Conservation (phyloP, 23 red algal species). For the Gracilariopsis chorda region DNA sequence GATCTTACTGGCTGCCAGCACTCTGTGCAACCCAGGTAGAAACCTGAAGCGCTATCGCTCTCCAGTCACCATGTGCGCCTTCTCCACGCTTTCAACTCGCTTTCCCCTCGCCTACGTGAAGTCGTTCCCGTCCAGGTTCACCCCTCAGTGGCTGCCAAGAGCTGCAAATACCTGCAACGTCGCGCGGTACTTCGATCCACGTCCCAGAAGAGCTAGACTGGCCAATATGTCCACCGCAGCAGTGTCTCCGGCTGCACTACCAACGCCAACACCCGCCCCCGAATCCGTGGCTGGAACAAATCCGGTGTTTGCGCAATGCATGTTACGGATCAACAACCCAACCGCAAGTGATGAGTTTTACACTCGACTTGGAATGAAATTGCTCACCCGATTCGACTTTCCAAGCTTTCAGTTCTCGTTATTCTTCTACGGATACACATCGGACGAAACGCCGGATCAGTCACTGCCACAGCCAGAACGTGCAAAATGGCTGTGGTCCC, state of each 20-base stretch:
- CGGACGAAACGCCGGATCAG: slow-evolving; percentile 38
- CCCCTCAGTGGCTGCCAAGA: neutral
- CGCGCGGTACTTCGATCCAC: neutral
- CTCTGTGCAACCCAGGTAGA: too few species aligned
- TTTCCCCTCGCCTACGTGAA: neutral
- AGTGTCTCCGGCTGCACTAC: neutral
- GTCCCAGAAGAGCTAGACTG: neutral
- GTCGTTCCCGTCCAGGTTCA: neutral
- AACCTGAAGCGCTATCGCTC: too few species aligned
- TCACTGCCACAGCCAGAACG: slow-evolving; percentile 70
- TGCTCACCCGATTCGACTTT: slow-evolving; percentile 93
- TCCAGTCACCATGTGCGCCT: neutral
- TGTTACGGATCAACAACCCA: slow-evolving; percentile 88
- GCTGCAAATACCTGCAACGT: neutral
- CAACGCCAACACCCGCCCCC: neutral
- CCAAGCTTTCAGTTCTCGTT: slow-evolving; percentile 88
- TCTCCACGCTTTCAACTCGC: neutral
- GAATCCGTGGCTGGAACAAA: slow-evolving; percentile 65
- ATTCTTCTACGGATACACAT: slow-evolving; percentile 87
- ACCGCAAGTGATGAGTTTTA: slow-evolving; percentile 70
- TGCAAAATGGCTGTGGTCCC: slow-evolving; percentile 85
- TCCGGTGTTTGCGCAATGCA: slow-evolving; percentile 95
- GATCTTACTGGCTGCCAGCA: too few species aligned
- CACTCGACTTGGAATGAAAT: slow-evolving; percentile 76
- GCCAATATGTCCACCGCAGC: neutral